Conservation (phyloP, 176 grass and related monocot species). For the Themeda triandra region DNA sequence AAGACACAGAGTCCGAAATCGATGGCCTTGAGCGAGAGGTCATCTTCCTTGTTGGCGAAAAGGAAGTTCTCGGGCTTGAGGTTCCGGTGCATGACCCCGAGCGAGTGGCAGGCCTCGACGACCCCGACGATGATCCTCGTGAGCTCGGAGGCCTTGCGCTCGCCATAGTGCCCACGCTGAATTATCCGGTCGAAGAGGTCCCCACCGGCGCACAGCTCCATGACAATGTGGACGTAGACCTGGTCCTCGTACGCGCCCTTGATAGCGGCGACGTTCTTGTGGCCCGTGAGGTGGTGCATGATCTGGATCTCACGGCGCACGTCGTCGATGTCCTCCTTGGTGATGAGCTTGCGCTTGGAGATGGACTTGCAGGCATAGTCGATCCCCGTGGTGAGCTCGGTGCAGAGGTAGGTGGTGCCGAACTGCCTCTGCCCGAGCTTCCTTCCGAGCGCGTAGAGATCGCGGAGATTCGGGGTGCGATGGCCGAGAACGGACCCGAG, state of each 20-base stretch:
- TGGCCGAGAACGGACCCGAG: conserved; percentile 73
- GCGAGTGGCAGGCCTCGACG: conserved; percentile 95
- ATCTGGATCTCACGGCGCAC: conserved; percentile 99
- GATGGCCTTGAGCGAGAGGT: conserved; percentile 90
- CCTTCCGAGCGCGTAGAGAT: conserved; percentile 66
- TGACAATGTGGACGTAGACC: conserved; percentile 91
- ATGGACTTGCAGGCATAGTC: conserved; percentile 97
- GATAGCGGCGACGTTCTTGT: conserved; percentile 84
- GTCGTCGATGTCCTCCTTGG: conserved; percentile 86
- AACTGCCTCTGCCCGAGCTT: conserved; percentile 97
- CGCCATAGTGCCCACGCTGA: conserved; percentile 88
- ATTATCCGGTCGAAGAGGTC: conserved; percentile 99
- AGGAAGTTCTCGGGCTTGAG: conserved; percentile 99
- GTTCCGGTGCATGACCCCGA: conserved; percentile 96
- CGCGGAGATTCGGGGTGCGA: conserved; percentile 63
- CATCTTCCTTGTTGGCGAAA: conserved; percentile 83
- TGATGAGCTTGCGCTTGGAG: conserved; percentile 96
- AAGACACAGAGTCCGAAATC: conserved; percentile 98
- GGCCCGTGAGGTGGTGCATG: conserved; percentile 94
- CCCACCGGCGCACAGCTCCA: conserved; percentile 91
- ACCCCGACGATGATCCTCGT: conserved; percentile 90
- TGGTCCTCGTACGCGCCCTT: conserved; percentile 96
- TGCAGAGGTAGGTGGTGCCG: conserved; percentile 90
- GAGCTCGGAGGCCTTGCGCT: conserved; percentile 92
- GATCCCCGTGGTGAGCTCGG: conserved; percentile 59